Evolutionary conservation across 371 early-diverging fungal species (phyloP).

Genomic region (Mortierella sp.): DNA sequence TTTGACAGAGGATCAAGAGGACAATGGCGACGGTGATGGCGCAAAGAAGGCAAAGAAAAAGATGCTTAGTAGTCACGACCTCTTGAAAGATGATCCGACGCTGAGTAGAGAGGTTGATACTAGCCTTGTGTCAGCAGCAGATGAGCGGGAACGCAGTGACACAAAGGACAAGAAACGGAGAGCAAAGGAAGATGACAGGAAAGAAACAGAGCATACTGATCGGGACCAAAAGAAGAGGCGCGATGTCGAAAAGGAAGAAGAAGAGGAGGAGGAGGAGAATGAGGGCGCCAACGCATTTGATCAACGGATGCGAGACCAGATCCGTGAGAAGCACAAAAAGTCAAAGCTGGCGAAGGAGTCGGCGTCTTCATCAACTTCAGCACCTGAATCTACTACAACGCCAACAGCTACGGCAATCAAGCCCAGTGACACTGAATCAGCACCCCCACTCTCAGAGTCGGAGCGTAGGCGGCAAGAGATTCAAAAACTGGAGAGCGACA

Average conservation of each 20-base stretch:
- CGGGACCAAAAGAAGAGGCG: background rate
- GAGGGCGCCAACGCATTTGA: constrained; percentile 59
- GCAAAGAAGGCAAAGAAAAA: constrained; percentile 52
- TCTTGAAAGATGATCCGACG: constrained; percentile 68
- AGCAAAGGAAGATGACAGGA: constrained; percentile 3
- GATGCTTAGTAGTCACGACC: constrained; percentile 86
- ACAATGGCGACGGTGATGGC: constrained; percentile 21
- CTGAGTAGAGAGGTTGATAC: constrained; percentile 63
- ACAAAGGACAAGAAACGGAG: background rate
- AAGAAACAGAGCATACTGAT: background rate
- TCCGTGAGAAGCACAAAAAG: constrained; percentile 47
- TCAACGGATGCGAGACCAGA: constrained; percentile 61
- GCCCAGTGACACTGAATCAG: background rate
- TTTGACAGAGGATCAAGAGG: constrained; percentile 58
- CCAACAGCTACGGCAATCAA: background rate
- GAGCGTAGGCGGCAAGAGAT: constrained; percentile 56
- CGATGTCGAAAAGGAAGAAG: constrained; percentile 11
- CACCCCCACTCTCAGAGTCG: constrained; percentile 14
- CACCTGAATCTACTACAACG: constrained; percentile 1
- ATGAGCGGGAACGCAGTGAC: background rate
- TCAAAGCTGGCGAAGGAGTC: constrained; percentile 27
- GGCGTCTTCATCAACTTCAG: constrained; percentile 3
- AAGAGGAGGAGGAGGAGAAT: constrained; percentile 42
- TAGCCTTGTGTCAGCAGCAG: constrained; percentile 19
- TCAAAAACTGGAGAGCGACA: constrained; percentile 68